phyloP scores from a whole-genome alignment of 169 alveolate genomes.

The Babesia bigemina region DNA sequence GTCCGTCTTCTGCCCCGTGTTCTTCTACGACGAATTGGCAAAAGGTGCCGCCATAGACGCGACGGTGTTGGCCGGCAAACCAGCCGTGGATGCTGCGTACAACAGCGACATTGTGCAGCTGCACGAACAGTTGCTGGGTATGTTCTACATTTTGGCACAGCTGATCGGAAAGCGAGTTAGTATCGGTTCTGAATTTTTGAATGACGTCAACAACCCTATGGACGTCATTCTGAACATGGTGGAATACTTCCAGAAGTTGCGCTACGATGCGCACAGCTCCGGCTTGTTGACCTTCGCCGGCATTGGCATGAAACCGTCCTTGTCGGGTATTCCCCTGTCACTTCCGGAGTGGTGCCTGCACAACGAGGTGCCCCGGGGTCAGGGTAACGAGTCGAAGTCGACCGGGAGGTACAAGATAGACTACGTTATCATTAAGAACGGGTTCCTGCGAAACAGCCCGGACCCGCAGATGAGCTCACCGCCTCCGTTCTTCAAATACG shows the following conservation, averaged over 20 bases:
- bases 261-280: conserved; percentile 32
- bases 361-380: not conserved
- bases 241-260: conserved; percentile 37
- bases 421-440: conserved; percentile 28
- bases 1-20: conserved; percentile 55
- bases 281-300: conserved; percentile 37
- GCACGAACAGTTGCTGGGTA: conserved; percentile 41
- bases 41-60: conserved; percentile 45
- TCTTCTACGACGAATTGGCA: conserved; percentile 41
- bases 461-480: conserved; percentile 60
- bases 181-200: conserved; percentile 10
- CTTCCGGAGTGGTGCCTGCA: conserved; percentile 66
- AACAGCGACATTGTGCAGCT: conserved; percentile 16
- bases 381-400: not conserved
- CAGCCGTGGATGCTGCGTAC: conserved; percentile 10
- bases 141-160: conserved; percentile 46
- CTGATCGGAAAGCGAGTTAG: conserved; percentile 55
- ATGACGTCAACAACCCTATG: conserved; percentile 21
- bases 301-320: conserved; percentile 43
- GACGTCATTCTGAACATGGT: conserved; percentile 33
- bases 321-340: conserved; percentile 41
- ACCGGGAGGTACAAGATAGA: conserved; percentile 8
- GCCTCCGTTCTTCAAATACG: conserved; percentile 66
- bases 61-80: conserved; percentile 4
- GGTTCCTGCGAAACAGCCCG: conserved; percentile 21